Percentiles rank a stretch among this genome's conserved stretches.
Evolutionary conservation across 2,329 filamentous ascomycete species (phyloP).

Genomic region (Microcyclospora pomicola): DNA sequence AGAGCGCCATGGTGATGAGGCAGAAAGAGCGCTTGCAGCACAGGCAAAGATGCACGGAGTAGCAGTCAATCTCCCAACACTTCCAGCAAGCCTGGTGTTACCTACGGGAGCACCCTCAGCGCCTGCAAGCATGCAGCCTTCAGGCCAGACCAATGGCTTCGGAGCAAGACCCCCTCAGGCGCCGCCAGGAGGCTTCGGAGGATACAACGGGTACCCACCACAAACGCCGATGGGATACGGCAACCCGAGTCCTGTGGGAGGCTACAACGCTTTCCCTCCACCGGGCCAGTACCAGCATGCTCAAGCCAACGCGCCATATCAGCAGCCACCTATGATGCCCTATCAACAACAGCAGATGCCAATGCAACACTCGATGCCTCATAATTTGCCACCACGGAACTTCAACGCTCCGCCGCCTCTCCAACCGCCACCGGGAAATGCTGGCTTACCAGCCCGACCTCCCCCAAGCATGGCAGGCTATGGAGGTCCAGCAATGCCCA

Average conservation of each 20-base stretch:
- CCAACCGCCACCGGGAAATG: slow-evolving; percentile 44
- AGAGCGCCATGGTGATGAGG: slow-evolving; percentile 86
- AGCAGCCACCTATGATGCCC: slow-evolving; percentile 13
- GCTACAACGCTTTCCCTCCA: background rate
- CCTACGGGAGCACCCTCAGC: slow-evolving; percentile 25
- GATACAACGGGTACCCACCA: slow-evolving; percentile 1
- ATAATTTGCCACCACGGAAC: slow-evolving; percentile 10
- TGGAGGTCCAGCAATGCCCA: slow-evolving; percentile 40
- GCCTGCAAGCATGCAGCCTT: slow-evolving; percentile 29
- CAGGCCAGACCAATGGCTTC: background rate
- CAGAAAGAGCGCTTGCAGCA: slow-evolving; percentile 78
- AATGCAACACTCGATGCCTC: too few species aligned
- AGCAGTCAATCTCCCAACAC: slow-evolving; percentile 60
- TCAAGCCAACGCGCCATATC: slow-evolving; percentile 27
- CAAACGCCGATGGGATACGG: too few species aligned
- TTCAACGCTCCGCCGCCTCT: slow-evolving; percentile 33
- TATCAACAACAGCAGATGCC: too few species aligned
- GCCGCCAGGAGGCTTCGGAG: slow-evolving; percentile 5
- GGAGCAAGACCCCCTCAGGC: slow-evolving; percentile 5
- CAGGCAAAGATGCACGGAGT: slow-evolving; percentile 94
- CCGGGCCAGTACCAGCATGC: slow-evolving; percentile 5
- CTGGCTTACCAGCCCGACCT: slow-evolving; percentile 53
- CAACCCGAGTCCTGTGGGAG: too few species aligned
- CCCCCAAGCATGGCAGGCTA: slow-evolving; percentile 55
- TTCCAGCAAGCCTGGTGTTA: slow-evolving; percentile 59